Percentiles rank a stretch among this genome's conserved stretches.
phyloP scores from a whole-genome alignment of 2,329 filamentous ascomycete genomes.

The Monosporascus sp. region DNA sequence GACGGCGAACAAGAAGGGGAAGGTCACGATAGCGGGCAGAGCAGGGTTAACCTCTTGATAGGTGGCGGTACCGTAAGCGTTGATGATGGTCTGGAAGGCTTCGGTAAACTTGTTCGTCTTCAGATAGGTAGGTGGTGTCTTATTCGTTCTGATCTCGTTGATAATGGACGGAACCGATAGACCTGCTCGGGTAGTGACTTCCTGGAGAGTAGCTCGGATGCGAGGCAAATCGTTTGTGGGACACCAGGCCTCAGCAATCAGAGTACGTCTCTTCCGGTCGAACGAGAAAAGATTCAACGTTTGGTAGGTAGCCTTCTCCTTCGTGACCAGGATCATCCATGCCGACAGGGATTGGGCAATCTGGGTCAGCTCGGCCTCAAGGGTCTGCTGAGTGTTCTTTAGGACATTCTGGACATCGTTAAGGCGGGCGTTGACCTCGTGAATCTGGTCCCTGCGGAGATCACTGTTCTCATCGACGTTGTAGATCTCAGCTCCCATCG shows the following conservation, averaged over 20 bases:
- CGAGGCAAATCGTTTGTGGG: constrained; percentile 84
- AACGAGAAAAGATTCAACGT: constrained; percentile 96
- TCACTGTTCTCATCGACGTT: constrained; percentile 97
- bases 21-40: constrained; percentile 91
- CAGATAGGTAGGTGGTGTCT: constrained; percentile 94
- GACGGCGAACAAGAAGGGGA: constrained; percentile 98
- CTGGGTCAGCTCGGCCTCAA: constrained; percentile 87
- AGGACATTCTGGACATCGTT: constrained; percentile 89
- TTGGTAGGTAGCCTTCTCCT: constrained; percentile 97
- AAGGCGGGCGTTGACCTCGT: constrained; percentile 92
- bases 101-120: constrained; percentile 99
- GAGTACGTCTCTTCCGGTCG: constrained; percentile 87
- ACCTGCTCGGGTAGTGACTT: constrained; percentile 93
- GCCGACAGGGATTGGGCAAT: constrained; percentile 89
- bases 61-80: constrained; percentile 95
- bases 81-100: constrained; percentile 97
- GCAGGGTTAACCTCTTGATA: constrained; percentile 97
- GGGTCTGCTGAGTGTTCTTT: constrained; percentile 88
- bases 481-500: constrained; percentile 91
- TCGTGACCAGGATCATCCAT: constrained; percentile 97
- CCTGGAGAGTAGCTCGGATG: constrained; percentile 89
- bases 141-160: constrained; percentile 95
- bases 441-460: constrained; percentile 88
- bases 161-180: constrained; percentile 97
- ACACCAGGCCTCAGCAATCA: constrained; percentile 97